These are phyloP conservation scores for Cantharellus anzutake DNA, from an alignment of 768 basidiomycete species.

Conservation along the genomic window DNA sequence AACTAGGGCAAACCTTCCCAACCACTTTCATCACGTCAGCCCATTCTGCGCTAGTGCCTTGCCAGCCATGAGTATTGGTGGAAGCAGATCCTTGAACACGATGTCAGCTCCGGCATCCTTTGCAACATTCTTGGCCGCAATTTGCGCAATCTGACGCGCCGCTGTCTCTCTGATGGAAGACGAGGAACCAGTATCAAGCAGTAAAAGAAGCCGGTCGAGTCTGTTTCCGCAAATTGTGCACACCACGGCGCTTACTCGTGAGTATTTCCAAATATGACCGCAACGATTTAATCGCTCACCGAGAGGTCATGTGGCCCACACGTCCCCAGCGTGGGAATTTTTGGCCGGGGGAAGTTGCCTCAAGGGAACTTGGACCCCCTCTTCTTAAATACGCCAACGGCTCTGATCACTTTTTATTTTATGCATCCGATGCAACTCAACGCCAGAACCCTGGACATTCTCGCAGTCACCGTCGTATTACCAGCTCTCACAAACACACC, in stretches of 20 bases:
- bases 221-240: constrained; percentile 21
- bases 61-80: constrained; percentile 8
- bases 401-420: no score
- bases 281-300: neutral
- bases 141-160: constrained; percentile 84
- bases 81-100: constrained; percentile 36
- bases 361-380: neutral
- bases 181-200: constrained; percentile 91
- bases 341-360: neutral
- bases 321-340: neutral
- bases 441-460: no score
- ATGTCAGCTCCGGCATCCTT: constrained; percentile 62
- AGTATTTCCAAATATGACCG: no score
- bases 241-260: no score
- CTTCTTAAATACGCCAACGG: neutral
- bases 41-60: constrained; percentile 43
- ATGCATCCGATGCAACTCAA: no score
- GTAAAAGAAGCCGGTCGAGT: constrained; percentile 89
- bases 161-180: constrained; percentile 82
- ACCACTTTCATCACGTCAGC: constrained; percentile 78
- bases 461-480: no score
- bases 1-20: constrained; percentile 40
- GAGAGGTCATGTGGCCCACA: neutral
- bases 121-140: constrained; percentile 72
- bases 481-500: no score